These are phyloP conservation scores for Pyrenophora tritici-repentis DNA, from an alignment of 2,329 filamentous ascomycete species.

Conservation along the genomic window DNA sequence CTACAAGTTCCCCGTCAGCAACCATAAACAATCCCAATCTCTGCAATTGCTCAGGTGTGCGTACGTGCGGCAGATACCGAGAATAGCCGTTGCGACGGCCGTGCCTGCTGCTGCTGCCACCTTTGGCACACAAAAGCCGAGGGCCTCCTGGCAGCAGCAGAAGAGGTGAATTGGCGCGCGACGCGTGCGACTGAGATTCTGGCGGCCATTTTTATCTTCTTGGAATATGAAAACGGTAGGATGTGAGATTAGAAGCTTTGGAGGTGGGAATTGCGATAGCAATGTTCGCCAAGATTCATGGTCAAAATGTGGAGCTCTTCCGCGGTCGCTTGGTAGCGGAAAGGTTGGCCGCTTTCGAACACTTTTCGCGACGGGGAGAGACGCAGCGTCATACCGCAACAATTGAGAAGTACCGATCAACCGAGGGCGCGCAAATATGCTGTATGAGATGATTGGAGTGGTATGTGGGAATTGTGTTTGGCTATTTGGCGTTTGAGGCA, in stretches of 20 bases:
- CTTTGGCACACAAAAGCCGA: conserved; percentile 31
- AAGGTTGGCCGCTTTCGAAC: conserved; percentile 26
- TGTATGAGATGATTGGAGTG: conserved; percentile 97
- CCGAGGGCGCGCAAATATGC: conserved; percentile 61
- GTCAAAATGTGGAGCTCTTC: conserved; percentile 11
- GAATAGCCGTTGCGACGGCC: conserved; percentile 44
- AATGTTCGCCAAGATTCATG: conserved; percentile 7
- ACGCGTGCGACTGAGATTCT: conserved; percentile 40
- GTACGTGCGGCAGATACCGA: conserved; percentile 45
- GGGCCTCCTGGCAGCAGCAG: conserved; percentile 28
- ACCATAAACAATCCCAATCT: not conserved
- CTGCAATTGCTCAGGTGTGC: conserved; percentile 11
- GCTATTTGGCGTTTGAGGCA: not conserved
- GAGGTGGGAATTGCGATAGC: conserved; percentile 4
- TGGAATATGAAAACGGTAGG: not conserved
- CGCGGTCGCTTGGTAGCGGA: conserved; percentile 13
- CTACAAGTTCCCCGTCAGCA: conserved; percentile 49
- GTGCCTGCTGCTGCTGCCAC: conserved; percentile 28
- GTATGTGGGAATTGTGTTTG: conserved; percentile 59
- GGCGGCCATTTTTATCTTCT: conserved; percentile 41
- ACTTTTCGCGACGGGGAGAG: conserved; percentile 29
- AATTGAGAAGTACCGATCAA: not conserved
- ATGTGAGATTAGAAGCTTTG: not conserved
- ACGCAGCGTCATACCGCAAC: not conserved
- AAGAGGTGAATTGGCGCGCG: conserved; percentile 42